Conservation (phyloP, 257 asterid genomes). For the Sherardia arvensis region DNA sequence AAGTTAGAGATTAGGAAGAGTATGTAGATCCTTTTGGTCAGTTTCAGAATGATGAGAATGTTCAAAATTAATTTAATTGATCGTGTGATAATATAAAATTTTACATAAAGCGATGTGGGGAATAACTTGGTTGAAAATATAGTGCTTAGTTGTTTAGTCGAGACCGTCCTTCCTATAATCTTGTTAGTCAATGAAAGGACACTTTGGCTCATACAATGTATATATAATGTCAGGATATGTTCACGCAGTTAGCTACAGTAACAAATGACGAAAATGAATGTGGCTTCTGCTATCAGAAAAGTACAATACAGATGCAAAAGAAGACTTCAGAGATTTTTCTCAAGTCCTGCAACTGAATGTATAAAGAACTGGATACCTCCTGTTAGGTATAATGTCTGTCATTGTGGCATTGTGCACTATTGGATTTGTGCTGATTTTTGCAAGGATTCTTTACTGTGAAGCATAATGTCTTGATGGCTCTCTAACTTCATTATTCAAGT, state of each 20-base stretch:
- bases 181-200: no score
- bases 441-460: not conserved
- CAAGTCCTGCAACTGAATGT: not conserved
- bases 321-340: not conserved
- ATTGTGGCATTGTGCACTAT: not conserved
- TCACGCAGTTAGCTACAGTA: no score
- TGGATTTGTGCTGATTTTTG: not conserved
- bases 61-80: no score
- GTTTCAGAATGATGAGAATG: not conserved
- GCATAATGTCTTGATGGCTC: not conserved
- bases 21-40: not conserved
- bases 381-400: not conserved
- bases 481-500: not conserved
- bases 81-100: not conserved
- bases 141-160: not conserved
- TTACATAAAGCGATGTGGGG: not conserved
- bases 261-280: no score
- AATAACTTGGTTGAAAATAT: not conserved
- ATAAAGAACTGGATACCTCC: no score
- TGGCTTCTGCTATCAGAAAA: not conserved
- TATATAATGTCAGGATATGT: no score
- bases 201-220: no score
- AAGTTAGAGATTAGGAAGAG: not conserved
- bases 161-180: not conserved
- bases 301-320: not conserved